Conservation (phyloP, 495 filamentous ascomycete species). For the Penicillium egyptiacum region DNA sequence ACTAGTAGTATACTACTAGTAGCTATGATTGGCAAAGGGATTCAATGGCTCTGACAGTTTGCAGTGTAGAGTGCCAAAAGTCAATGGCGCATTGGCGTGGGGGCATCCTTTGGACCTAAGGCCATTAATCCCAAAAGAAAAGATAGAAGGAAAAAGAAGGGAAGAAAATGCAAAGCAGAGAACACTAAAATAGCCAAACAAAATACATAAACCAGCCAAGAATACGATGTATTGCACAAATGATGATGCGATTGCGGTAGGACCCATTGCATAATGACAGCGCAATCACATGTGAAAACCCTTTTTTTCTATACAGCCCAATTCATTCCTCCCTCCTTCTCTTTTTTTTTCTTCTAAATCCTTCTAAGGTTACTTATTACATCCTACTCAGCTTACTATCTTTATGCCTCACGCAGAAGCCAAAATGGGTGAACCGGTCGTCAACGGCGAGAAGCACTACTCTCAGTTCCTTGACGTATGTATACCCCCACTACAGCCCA, state of each 20-base stretch:
- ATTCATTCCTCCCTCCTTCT: constrained; percentile 7
- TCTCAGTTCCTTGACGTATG: constrained; percentile 69
- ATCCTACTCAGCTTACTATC: constrained; percentile 7
- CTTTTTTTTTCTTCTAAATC: constrained; percentile 11
- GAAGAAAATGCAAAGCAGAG: neutral
- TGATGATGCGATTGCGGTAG: constrained; percentile 27
- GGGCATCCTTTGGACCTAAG: neutral
- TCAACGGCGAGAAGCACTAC: constrained; percentile 67
- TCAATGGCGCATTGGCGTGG: constrained; percentile 6
- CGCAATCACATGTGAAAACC: constrained; percentile 35
- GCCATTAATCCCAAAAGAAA: neutral
- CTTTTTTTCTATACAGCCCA: constrained; percentile 22
- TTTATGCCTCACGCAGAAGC: constrained; percentile 49
- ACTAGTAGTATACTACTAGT: neutral
- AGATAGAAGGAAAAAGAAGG: neutral
- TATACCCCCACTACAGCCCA: constrained; percentile 11
- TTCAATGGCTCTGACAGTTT: constrained; percentile 8
- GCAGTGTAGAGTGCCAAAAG: constrained; percentile 7
- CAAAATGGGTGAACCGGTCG: constrained; percentile 45
- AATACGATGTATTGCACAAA: constrained; percentile 18
- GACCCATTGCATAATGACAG: constrained; percentile 28
- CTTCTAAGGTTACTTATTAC: neutral
- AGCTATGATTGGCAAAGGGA: neutral
- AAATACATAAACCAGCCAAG: constrained; percentile 10
- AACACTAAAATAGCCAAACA: neutral